A percentile compares a stretch with the other conserved stretches of the same genome.
Conservation (phyloP, 129 eudicot genomes). For the Glebionis coronaria region DNA sequence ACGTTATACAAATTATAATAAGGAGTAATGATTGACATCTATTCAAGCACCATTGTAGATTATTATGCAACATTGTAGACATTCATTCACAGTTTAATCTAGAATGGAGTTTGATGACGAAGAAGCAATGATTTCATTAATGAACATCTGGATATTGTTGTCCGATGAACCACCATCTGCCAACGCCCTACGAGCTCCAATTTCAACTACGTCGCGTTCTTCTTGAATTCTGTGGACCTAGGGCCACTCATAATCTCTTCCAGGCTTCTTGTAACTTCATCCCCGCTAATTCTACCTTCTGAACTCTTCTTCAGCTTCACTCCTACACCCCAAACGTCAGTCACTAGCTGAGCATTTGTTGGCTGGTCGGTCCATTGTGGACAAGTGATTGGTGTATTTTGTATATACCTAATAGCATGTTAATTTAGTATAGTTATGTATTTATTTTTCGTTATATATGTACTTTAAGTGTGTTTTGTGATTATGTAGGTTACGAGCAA, state of each 20-base stretch:
- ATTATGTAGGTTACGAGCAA: too few species aligned
- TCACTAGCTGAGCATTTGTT: conserved; percentile 42
- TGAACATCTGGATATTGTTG: conserved; percentile 38
- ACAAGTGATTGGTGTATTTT: too few species aligned
- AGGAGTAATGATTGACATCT: too few species aligned
- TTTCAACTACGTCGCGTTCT: conserved; percentile 34
- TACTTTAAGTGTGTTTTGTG: too few species aligned
- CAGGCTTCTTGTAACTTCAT: conserved; percentile 36
- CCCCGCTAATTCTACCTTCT: conserved; percentile 26
- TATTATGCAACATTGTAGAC: too few species aligned
- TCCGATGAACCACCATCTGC: conserved; percentile 42
- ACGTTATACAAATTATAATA: too few species aligned
- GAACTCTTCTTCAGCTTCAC: conserved; percentile 25
- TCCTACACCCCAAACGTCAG: conserved; percentile 38
- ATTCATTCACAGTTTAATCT: too few species aligned
- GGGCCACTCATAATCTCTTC: conserved; percentile 38
- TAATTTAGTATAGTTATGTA: too few species aligned
- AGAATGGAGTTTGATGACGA: too few species aligned
- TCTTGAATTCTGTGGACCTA: conserved; percentile 27
- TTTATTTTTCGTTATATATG: too few species aligned
- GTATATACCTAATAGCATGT: too few species aligned
- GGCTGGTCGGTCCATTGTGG: conserved; percentile 56
- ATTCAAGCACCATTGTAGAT: too few species aligned
- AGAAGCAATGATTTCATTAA: conserved; percentile 20
- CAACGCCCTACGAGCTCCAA: conserved; percentile 22